A percentile compares a stretch with the other conserved stretches of the same genome.
These are phyloP conservation scores for Rickenella mellea DNA, from an alignment of 768 basidiomycete genomes.

Conservation along the genomic window DNA sequence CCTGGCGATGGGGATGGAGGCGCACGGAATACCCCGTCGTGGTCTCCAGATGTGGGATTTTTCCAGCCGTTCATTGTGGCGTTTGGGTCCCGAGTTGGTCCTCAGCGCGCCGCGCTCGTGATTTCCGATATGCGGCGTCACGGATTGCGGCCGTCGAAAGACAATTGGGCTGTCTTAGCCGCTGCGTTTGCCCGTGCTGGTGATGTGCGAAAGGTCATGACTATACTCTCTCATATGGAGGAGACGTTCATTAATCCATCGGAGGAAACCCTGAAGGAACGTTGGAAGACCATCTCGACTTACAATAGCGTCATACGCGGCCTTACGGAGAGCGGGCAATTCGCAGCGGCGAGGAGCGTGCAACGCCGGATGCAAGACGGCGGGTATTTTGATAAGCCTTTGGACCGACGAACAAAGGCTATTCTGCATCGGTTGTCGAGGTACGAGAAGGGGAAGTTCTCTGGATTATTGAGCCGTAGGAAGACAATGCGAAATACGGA, in stretches of 20 bases:
- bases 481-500: too few species aligned
- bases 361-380: not conserved
- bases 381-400: not conserved
- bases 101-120: not conserved
- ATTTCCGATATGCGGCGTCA: not conserved
- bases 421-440: not conserved
- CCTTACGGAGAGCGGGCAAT: not conserved
- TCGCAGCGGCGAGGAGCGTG: not conserved
- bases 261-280: not conserved
- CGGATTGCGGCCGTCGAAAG: not conserved
- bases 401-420: not conserved
- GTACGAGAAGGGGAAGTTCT: constrained; percentile 1
- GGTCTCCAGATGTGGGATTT: not conserved
- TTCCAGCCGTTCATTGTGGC: not conserved
- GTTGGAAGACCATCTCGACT: not conserved
- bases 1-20: too few species aligned
- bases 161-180: not conserved
- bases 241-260: not conserved
- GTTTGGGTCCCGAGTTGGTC: not conserved
- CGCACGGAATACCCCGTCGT: too few species aligned
- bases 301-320: not conserved
- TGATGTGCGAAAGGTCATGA: not conserved
- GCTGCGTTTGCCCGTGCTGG: not conserved
- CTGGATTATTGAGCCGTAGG: too few species aligned
- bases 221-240: not conserved